A percentile compares a stretch with the other conserved stretches of the same genome.
Evolutionary conservation across 148 eudicot species (phyloP).

Genomic region (Gaultheria prostrata): DNA sequence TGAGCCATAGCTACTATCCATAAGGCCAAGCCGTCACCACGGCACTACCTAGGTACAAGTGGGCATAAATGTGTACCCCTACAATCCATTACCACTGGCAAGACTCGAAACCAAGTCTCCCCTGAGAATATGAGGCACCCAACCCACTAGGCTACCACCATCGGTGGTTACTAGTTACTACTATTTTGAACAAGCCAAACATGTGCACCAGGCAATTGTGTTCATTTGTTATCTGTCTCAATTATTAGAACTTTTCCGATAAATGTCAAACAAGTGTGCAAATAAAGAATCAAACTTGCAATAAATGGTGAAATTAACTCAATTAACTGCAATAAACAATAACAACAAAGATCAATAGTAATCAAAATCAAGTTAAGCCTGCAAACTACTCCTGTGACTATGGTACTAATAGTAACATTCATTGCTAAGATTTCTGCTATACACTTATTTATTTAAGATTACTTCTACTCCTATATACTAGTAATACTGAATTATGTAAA

Average conservation of each 20-base stretch:
- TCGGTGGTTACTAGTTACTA: too few relatives aligned
- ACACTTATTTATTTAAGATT: neutral
- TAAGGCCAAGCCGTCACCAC: too few relatives aligned
- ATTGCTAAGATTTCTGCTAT: neutral
- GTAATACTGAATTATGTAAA: too few relatives aligned
- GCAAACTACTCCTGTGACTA: neutral
- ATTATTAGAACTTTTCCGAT: neutral
- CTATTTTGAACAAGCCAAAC: neutral
- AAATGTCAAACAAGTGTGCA: neutral
- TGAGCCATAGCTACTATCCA: too few relatives aligned
- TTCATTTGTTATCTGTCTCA: neutral
- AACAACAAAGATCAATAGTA: neutral
- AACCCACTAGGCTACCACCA: too few relatives aligned
- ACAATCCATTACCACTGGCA: too few relatives aligned
- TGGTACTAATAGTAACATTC: neutral
- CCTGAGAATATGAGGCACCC: too few relatives aligned
- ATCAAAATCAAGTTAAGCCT: neutral
- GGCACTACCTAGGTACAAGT: too few relatives aligned
- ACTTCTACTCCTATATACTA: too few relatives aligned
- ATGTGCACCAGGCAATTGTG: neutral
- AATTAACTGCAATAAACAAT: neutral
- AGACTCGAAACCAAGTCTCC: too few relatives aligned
- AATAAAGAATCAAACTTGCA: neutral
- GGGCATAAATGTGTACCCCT: too few relatives aligned
- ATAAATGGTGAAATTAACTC: neutral